These are phyloP conservation scores for Candida nonsorbophila DNA, from an alignment of 805 yeast genomes.

Conservation along the genomic window DNA sequence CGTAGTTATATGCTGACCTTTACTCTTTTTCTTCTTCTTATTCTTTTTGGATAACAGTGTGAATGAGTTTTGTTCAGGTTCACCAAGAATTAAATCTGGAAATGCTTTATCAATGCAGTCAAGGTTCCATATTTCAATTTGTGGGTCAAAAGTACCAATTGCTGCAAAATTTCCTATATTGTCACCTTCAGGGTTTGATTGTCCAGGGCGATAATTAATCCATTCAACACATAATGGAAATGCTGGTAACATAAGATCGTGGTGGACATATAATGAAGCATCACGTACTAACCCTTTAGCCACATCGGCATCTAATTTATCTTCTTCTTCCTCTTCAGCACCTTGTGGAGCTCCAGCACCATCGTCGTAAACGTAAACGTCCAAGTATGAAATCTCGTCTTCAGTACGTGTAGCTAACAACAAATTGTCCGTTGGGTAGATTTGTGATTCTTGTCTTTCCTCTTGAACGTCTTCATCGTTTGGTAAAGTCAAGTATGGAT, in stretches of 20 bases:
- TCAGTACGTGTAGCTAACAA: constrained; percentile 91
- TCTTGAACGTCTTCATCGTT: constrained; percentile 60
- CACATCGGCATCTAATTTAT: constrained; percentile 64
- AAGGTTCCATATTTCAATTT: constrained; percentile 93
- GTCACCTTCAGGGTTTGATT: constrained; percentile 22
- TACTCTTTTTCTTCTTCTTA: constrained; percentile 46
- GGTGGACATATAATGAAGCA: constrained; percentile 83
- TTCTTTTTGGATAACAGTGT: constrained; percentile 38
- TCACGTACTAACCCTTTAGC: constrained; percentile 70
- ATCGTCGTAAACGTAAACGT: constrained; percentile 92
- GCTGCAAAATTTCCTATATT: constrained; percentile 90
- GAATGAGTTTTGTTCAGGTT: constrained; percentile 44
- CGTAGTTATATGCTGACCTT: constrained; percentile 50
- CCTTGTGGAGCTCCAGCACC: constrained; percentile 80
- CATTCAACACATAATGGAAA: constrained; percentile 97
- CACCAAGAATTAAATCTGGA: constrained; percentile 92
- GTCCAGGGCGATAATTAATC: constrained; percentile 71
- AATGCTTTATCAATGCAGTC: constrained; percentile 90
- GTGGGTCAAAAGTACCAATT: constrained; percentile 95
- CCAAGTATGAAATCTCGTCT: constrained; percentile 88
- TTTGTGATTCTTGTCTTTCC: constrained; percentile 78
- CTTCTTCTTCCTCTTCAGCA: constrained; percentile 62
- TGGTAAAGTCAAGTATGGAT: constrained; percentile 61
- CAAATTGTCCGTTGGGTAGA: constrained; percentile 85
- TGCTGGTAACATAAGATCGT: constrained; percentile 93